phyloP scores from a whole-genome alignment of 441 rosid genomes.

The Aquilaria agallochum region DNA sequence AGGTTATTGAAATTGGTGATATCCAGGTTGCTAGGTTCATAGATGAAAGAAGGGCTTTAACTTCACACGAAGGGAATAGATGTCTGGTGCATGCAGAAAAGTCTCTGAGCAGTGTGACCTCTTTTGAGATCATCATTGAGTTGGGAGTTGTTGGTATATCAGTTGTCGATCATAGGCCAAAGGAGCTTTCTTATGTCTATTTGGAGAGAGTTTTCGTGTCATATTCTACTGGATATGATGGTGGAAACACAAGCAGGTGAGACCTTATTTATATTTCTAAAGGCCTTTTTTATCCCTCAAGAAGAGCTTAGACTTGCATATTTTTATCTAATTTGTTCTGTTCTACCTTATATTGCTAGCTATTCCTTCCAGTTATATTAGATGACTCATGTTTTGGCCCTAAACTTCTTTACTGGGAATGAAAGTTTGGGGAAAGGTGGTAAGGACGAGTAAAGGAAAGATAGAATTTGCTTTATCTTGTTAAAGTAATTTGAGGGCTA shows the following conservation, averaged over 20 bases:
- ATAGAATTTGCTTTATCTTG: too few relatives aligned
- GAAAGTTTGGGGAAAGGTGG: too few relatives aligned
- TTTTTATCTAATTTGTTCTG: too few relatives aligned
- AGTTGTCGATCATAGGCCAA: constrained; percentile 85
- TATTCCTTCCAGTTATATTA: not conserved
- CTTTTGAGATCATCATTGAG: constrained; percentile 82
- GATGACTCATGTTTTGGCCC: too few relatives aligned
- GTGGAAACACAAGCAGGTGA: constrained; percentile 96
- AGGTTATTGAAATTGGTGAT: constrained; percentile 67
- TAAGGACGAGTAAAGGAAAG: too few relatives aligned
- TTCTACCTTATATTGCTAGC: not conserved
- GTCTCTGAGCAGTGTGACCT: constrained; percentile 38
- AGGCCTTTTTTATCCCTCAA: not conserved
- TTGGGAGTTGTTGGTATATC: constrained; percentile 93
- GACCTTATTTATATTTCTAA: constrained; percentile 4
- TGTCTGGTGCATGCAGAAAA: constrained; percentile 38
- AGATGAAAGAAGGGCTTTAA: constrained; percentile 33
- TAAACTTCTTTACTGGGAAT: too few relatives aligned
- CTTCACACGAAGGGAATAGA: constrained; percentile 38
- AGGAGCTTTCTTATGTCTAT: constrained; percentile 77
- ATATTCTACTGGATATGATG: constrained; percentile 91
- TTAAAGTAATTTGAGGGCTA: too few relatives aligned
- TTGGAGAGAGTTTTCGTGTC: constrained; percentile 81
- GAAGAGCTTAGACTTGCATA: too few relatives aligned
- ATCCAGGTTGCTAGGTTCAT: constrained; percentile 72